Conservation (phyloP, 108 stramenopile genomes). For the Aureococcus anophagefferens region DNA sequence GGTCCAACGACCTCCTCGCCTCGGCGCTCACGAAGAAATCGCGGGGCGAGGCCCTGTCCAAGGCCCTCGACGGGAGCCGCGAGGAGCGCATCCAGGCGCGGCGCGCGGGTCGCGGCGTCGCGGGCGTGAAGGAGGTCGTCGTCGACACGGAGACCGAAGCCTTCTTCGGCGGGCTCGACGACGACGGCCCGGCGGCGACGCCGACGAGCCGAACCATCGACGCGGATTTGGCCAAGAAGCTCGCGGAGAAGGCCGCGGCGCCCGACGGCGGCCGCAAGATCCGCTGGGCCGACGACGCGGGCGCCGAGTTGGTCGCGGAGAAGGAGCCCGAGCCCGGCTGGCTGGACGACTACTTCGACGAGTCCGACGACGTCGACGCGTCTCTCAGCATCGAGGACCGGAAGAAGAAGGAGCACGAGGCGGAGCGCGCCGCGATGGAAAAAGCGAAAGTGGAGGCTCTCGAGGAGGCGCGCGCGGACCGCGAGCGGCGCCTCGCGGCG, state of each 20-base stretch:
- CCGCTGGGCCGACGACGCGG: neutral
- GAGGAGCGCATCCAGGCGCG: neutral
- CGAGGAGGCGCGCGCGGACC: too few species aligned
- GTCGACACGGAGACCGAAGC: neutral
- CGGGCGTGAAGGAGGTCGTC: neutral
- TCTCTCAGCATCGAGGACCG: neutral
- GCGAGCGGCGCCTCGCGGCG: too few species aligned
- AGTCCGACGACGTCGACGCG: neutral
- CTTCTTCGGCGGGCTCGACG: neutral
- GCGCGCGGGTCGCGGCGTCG: neutral
- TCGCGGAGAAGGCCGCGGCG: neutral
- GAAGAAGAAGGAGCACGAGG: constrained; percentile 3
- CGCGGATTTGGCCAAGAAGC: neutral
- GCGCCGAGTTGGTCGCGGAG: neutral
- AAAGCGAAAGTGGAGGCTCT: neutral
- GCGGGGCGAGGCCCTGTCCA: neutral
- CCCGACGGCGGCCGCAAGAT: too few species aligned
- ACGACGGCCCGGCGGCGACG: neutral
- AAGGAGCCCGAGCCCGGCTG: neutral
- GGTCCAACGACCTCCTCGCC: neutral
- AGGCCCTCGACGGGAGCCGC: neutral
- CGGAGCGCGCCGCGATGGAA: neutral
- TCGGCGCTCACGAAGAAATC: neutral
- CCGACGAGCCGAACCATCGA: neutral
- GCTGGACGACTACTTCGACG: neutral